Conservation (phyloP, 768 basidiomycete genomes). For the Tylopilus subfusipes region DNA sequence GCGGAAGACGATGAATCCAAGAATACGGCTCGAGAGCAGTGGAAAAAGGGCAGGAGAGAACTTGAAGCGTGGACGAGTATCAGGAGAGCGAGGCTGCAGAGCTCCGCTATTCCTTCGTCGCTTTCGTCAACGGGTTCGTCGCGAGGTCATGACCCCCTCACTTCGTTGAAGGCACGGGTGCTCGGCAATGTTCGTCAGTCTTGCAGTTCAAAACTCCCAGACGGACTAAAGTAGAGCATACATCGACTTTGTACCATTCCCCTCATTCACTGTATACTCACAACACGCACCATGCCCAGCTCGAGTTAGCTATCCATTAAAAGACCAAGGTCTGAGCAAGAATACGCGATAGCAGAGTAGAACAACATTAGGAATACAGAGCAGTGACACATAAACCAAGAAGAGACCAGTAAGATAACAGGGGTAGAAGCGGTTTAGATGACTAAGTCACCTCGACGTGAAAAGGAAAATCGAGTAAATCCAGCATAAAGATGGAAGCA, state of each 20-base stretch:
- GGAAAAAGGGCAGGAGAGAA: slow-evolving; percentile 52
- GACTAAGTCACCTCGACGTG: slow-evolving; percentile 30
- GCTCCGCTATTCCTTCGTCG: slow-evolving; percentile 25
- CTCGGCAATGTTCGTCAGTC: slow-evolving; percentile 51
- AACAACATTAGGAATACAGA: slow-evolving; percentile 63
- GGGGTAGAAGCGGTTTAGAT: slow-evolving; percentile 24
- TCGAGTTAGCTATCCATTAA: slow-evolving; percentile 29
- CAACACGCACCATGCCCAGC: slow-evolving; percentile 9
- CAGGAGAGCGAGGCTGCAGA: slow-evolving; percentile 47
- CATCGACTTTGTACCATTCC: background rate
- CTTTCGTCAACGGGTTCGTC: slow-evolving; percentile 16
- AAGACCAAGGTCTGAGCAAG: slow-evolving; percentile 35
- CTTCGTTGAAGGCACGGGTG: slow-evolving; percentile 52
- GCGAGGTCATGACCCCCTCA: slow-evolving; percentile 32
- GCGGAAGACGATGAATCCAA: slow-evolving; percentile 60
- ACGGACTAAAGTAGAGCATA: slow-evolving; percentile 11
- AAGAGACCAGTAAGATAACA: slow-evolving; percentile 39
- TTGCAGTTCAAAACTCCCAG: slow-evolving; percentile 25
- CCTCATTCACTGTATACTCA: slow-evolving; percentile 11
- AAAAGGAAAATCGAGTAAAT: slow-evolving; percentile 32
- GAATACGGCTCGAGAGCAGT: slow-evolving; percentile 60
- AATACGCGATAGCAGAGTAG: slow-evolving; percentile 51
- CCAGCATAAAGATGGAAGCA: slow-evolving; percentile 41
- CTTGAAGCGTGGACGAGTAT: slow-evolving; percentile 40
- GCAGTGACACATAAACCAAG: slow-evolving; percentile 41